Evolutionary conservation across 1,284 basidiomycete species (phyloP).

Genomic region (Neolentinus lepideus): DNA sequence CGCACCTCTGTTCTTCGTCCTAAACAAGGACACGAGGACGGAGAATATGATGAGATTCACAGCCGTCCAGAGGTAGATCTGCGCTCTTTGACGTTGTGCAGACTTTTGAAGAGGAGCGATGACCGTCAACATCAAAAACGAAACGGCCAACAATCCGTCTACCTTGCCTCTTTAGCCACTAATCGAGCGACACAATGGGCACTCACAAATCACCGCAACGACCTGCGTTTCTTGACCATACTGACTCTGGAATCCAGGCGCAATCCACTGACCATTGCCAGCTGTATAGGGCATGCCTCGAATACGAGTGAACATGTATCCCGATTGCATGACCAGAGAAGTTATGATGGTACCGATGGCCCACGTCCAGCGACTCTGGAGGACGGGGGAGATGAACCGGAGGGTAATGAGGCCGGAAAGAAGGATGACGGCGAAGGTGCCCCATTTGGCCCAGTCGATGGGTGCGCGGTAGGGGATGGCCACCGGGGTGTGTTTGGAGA

Average conservation of each 20-base stretch:
- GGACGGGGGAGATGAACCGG: slow-evolving; percentile 60
- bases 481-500: slow-evolving; percentile 66
- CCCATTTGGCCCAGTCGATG: slow-evolving; percentile 58
- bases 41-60: slow-evolving; percentile 86
- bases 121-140: slow-evolving; percentile 79
- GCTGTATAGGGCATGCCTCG: slow-evolving; percentile 73
- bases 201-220: slow-evolving; percentile 81
- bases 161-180: slow-evolving; percentile 2
- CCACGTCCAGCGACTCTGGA: slow-evolving; percentile 81
- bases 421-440: slow-evolving; percentile 32
- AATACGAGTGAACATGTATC: slow-evolving; percentile 97
- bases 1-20: slow-evolving; percentile 84
- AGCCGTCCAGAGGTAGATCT: slow-evolving; percentile 85
- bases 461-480: slow-evolving; percentile 71
- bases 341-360: slow-evolving; percentile 55
- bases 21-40: slow-evolving; percentile 84
- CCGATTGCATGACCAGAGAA: slow-evolving; percentile 81
- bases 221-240: slow-evolving; percentile 92
- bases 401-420: slow-evolving; percentile 42
- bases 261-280: slow-evolving; percentile 72
- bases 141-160: slow-evolving; percentile 82
- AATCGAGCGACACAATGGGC: too few species aligned
- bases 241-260: slow-evolving; percentile 85
- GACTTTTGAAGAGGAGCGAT: slow-evolving; percentile 79
- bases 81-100: slow-evolving; percentile 71